phyloP scores from a whole-genome alignment of 2,329 filamentous ascomycete genomes.

The Paraconiothyrium sp. region DNA sequence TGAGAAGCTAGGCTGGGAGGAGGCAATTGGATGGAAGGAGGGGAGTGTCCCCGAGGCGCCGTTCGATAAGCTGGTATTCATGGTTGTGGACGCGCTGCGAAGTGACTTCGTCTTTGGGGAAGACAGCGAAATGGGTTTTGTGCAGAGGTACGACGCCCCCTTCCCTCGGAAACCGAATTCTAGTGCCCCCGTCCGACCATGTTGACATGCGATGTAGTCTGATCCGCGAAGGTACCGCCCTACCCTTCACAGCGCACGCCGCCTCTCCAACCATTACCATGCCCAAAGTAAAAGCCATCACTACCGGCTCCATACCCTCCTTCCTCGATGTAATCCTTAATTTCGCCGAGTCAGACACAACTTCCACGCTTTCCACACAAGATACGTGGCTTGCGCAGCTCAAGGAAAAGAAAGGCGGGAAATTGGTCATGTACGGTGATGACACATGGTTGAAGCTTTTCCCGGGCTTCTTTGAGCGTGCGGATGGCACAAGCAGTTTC shows the following conservation, averaged over 20 bases:
- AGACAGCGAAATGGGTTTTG: constrained; percentile 83
- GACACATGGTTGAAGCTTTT: constrained; percentile 99
- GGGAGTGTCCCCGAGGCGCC: constrained; percentile 67
- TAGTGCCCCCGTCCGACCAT: background rate
- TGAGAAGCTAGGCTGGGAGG: constrained; percentile 63
- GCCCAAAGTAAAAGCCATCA: constrained; percentile 96
- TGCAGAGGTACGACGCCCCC: constrained; percentile 75
- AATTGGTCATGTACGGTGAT: constrained; percentile 93
- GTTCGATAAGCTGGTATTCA: constrained; percentile 92
- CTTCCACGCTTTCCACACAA: constrained; percentile 84
- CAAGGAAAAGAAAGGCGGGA: constrained; percentile 70
- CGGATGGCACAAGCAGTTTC: constrained; percentile 95
- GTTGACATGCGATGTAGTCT: constrained; percentile 65
- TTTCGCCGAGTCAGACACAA: constrained; percentile 92
- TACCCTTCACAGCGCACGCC: constrained; percentile 95
- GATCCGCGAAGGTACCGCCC: constrained; percentile 81
- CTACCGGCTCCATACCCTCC: constrained; percentile 96
- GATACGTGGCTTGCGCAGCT: constrained; percentile 98
- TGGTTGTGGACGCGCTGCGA: constrained; percentile 91
- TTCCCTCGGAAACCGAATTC: background rate
- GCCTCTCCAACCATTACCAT: constrained; percentile 98
- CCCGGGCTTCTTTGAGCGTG: constrained; percentile 83
- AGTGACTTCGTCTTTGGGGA: constrained; percentile 93
- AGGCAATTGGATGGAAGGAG: constrained; percentile 33
- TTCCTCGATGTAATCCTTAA: constrained; percentile 98